Percentiles rank a stretch among this genome's conserved stretches.
Evolutionary conservation across 2,329 filamentous ascomycete species (phyloP).

Genomic region (Penicillium capsulatum): DNA sequence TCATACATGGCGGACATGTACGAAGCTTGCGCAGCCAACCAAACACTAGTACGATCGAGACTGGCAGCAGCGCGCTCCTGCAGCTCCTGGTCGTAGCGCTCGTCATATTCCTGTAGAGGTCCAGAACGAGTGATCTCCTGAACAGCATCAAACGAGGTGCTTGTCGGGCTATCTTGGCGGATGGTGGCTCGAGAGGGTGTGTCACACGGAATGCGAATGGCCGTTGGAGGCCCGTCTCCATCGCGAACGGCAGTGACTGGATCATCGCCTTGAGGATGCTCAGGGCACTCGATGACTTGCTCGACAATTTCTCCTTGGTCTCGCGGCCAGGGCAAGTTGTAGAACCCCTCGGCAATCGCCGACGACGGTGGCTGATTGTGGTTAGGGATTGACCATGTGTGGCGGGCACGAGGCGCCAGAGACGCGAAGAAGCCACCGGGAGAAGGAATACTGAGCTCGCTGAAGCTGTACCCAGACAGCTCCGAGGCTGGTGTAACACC

Average conservation of each 20-base stretch:
- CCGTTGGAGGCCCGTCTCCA: slow-evolving; percentile 33
- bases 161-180: slow-evolving; percentile 27
- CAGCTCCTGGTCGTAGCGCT: slow-evolving; percentile 70
- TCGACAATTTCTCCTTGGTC: slow-evolving; percentile 54
- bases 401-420: slow-evolving; percentile 67
- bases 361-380: slow-evolving; percentile 67
- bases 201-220: slow-evolving; percentile 48
- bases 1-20: slow-evolving; percentile 65
- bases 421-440: slow-evolving; percentile 89
- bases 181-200: slow-evolving; percentile 26
- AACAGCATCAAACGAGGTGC: slow-evolving; percentile 23
- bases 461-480: slow-evolving; percentile 66
- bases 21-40: slow-evolving; percentile 76
- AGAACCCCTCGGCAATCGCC: slow-evolving; percentile 87
- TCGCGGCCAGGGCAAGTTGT: slow-evolving; percentile 72
- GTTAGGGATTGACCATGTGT: slow-evolving; percentile 71
- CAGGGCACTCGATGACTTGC: slow-evolving; percentile 60
- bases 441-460: slow-evolving; percentile 81
- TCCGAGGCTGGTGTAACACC: slow-evolving; percentile 51
- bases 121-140: slow-evolving; percentile 61
- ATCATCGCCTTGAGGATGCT: slow-evolving; percentile 37
- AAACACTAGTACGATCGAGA: slow-evolving; percentile 77
- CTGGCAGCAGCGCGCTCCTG: slow-evolving; percentile 67
- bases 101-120: slow-evolving; percentile 58
- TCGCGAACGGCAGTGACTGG: slow-evolving; percentile 33